Conservation (phyloP, 2,329 filamentous ascomycete genomes). For the Sporothrix dimorphospora region DNA sequence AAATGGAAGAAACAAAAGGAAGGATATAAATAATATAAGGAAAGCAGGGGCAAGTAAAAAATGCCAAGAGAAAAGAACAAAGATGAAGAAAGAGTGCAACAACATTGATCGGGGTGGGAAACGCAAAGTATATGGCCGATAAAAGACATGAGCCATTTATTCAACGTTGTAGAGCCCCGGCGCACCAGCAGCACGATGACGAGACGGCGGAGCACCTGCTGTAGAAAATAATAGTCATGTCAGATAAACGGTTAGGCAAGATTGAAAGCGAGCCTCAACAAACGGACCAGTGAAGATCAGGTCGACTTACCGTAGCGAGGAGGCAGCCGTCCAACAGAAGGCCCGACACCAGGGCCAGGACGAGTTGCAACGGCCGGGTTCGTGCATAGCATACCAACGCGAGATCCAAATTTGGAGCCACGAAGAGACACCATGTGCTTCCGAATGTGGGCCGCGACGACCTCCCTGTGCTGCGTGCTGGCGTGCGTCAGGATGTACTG, state of each 20-base stretch:
- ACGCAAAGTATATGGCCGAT: constrained; percentile 2
- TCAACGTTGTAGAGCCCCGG: constrained; percentile 25
- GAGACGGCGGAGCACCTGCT: constrained; percentile 26
- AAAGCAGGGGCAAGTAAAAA: background rate
- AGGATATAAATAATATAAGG: background rate
- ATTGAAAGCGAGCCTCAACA: background rate
- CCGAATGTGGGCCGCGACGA: constrained; percentile 90
- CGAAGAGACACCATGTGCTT: constrained; percentile 99
- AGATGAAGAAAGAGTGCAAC: background rate
- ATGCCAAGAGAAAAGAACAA: background rate
- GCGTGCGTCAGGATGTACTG: constrained; percentile 96
- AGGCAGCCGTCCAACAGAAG: constrained; percentile 63
- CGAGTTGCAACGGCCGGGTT: constrained; percentile 89
- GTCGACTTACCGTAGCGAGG: constrained; percentile 63
- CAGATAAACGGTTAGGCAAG: background rate
- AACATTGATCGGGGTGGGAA: background rate
- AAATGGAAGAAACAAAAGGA: background rate
- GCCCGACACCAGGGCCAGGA: constrained; percentile 79
- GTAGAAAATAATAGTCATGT: background rate
- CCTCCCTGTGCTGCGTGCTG: constrained; percentile 82
- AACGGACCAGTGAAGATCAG: constrained; percentile 41
- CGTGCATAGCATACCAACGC: constrained; percentile 98
- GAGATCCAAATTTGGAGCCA: constrained; percentile 96
- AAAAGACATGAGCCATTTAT: background rate
- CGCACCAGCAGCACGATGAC: constrained; percentile 25